Base-by-base conservation (phyloP, 257 asterid species). In the Forsythia viridissima region DNA sequence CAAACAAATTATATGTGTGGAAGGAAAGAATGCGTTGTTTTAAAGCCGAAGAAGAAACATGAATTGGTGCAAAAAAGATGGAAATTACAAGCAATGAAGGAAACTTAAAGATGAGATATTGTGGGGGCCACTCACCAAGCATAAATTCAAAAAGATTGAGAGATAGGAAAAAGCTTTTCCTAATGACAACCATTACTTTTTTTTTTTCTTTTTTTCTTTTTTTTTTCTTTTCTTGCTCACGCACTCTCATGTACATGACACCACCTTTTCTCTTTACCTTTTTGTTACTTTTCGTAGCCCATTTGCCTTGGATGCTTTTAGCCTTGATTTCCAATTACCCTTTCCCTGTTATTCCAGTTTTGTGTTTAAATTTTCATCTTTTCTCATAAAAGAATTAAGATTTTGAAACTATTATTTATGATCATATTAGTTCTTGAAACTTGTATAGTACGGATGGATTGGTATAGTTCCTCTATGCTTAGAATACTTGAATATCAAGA, bases 1-100 rank as follows among this genome's bases (percentile, higher is more conserved):
- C 83, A 74, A 83, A 83, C 82, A 80, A 81, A 79, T 68, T 37
- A 81, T 37, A 82, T 77, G 43, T 83, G 81, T 87, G 95, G 91
- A 83, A 82, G 82, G 81, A 91, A 86, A 83, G 92, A 85, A 85
- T 89, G 98, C 96, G 96, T 93, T 84, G 81, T 82, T 87, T 80
- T 80, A 76, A 93, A 93, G 98, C 97, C 24, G 88, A 87, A 86
- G 76, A 73, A 59, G 66, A 20, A 55, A 74, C 24, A 76, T 76
- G 80, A 77, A 66, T 81, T 76, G 75, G 69, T 76, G 69, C 77
- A 78, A 59, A 75, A 69, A 75, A 61, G 61, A 37, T 59, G 55
- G 59, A 69, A 80, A 72, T 71, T 52, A 48, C 76, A 80, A 59
- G 51, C 44, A 76, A 67, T 44, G 72, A 69, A 75, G 71, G 77